These are phyloP conservation scores for Coffea canephora DNA, from an alignment of 257 asterid species.

Conservation along the genomic window DNA sequence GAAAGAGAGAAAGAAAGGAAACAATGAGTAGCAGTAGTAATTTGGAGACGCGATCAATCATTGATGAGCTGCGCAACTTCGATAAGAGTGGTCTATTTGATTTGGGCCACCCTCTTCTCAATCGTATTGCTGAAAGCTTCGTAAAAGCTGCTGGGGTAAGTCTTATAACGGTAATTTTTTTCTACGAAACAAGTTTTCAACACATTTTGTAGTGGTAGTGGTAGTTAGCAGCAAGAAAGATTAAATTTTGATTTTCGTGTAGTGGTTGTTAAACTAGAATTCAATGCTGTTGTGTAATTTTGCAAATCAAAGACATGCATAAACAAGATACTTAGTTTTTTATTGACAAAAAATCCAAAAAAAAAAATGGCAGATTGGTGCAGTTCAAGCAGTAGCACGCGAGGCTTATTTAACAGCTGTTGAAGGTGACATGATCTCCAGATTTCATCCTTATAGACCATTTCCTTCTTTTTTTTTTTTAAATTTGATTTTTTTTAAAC, in stretches of 20 bases:
- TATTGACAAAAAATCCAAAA: too few species aligned
- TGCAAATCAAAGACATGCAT: background rate
- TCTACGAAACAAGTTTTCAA: too few species aligned
- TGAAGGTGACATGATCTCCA: constrained; percentile 45
- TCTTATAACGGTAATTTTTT: too few species aligned
- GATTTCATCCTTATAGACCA: background rate
- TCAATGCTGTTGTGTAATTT: too few species aligned
- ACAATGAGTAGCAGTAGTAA: constrained; percentile 51
- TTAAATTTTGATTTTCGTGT: too few species aligned
- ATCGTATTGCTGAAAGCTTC: constrained; percentile 77
- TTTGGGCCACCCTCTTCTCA: constrained; percentile 87
- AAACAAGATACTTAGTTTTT: background rate
- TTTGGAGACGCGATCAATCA: constrained; percentile 59
- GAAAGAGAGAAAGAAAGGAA: background rate
- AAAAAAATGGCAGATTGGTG: constrained; percentile 62
- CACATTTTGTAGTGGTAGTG: too few species aligned
- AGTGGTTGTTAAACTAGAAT: too few species aligned
- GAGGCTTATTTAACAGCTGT: constrained; percentile 70
- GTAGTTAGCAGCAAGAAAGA: too few species aligned
- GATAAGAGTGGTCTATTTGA: constrained; percentile 57
- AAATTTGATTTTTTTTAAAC: too few species aligned
- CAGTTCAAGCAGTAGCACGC: constrained; percentile 80
- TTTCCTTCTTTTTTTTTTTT: background rate
- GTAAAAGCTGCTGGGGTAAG: constrained; percentile 82
- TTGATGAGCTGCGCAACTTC: constrained; percentile 61